Base-by-base conservation (phyloP, 1,284 basidiomycete genomes). In the Tetrapyrgos nigripes region DNA sequence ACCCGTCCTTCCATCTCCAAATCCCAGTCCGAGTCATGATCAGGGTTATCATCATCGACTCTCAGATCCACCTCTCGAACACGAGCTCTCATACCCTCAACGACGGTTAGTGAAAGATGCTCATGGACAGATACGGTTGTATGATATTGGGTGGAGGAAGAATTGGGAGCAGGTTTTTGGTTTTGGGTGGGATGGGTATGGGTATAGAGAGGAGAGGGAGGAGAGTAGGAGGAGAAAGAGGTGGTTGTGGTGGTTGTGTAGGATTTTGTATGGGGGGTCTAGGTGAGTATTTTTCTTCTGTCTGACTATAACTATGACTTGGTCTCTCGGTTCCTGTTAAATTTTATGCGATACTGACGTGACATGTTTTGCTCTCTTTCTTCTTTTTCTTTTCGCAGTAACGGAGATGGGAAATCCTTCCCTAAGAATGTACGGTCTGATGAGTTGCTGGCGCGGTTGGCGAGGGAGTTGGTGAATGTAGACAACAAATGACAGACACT, bases 111-210 rank as follows among this genome's bases (percentile, higher is more conserved):
- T 95, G 1, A 83, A 81, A 49, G 79, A 83, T 19, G 90, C 90
- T 19, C 91, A 93, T 62, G 75, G 82, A 2, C 70, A 80, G 19
- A 84, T 94, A 53, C 83, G 83, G 23, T 62, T 92, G 17, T 96
- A 93, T 66, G 88, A 95, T 70, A 66, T 94, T 3, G 93, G 94
- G 5, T 91, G 86, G 85, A 77, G 80, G 46, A 79, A 75, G 63
- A 96, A 96, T 65, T 87, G 87, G 83, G 73, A 67, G 17, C 87
- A 91, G 67, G 82, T 86, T 1, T 81, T 91, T 60, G 89, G 87
- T 13, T 86, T n/a, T n/a, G n/a, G 83, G 23, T 62, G 92, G 17
- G 96, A 93, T 66, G 88, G 95, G 70, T 66, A 94, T 3, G 93
- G 94, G 5, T 91, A 85, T 85, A 77, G 80, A 45, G 78, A 75